Evolutionary conservation across 2,329 filamentous ascomycete genomes (phyloP), one percentile per base, ranked within the genome.

Genomic region (Venturia carpophila): DNA sequence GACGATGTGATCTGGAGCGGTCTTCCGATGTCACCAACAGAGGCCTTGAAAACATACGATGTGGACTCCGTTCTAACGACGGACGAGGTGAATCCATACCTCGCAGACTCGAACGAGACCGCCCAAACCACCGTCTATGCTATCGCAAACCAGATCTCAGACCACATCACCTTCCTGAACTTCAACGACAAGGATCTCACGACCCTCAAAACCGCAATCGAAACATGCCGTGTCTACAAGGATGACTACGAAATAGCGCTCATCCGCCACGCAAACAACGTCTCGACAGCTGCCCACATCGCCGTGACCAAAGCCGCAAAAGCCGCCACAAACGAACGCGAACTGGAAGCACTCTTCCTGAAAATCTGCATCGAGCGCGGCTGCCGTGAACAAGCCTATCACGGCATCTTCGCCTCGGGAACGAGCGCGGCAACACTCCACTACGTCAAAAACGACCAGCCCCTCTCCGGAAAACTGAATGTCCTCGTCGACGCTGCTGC

Each of bases 1-100:
- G 90, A 94, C 55, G 87, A 87, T 64, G 92, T 97, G 66, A 91
- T 97, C 73, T 99, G 93, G 93, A 90, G 89, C 37, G 94, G 94
- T 15, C 83, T 97, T 19, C 94, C 93, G 0, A 79, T 95, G 67
- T 90, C 87, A 43, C 78, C 83, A 42, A 83, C 89, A 52, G 89
- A 97, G 72, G 93, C 93, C 7, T 78, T 89, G 67, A 77, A 84
- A 60, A 83, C 84, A 68, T 97, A 91, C 70, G 78, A 81, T 63
- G 73, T 81, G 56, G 93, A 97, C 74, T 80, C 85, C 43, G 91
- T 93, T 68, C 83, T 84, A 66, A 86, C 86, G 67, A 88, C 87
- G 11, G 85, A 84, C 63, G 88, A 94, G 56, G 80, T 96, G 70
- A 92, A 94, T 74, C 78, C 85, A n/a, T 82, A 83, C n/a, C 81